phyloP scores from a whole-genome alignment of 2,329 filamentous ascomycete species.

The Fusarium falciforme region DNA sequence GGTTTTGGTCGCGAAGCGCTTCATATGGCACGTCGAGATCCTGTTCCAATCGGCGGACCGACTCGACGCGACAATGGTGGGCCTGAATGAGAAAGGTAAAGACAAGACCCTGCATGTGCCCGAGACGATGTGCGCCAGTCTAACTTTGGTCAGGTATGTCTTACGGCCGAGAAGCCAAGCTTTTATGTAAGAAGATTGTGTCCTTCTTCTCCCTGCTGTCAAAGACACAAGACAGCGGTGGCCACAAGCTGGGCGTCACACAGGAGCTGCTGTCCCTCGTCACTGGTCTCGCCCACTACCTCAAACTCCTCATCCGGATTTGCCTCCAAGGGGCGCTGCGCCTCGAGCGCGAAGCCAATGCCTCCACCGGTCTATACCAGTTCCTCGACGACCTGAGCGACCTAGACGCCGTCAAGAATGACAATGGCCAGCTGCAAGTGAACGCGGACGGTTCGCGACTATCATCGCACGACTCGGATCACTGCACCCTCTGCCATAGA shows the following conservation, averaged over 20 bases:
- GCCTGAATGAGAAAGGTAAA: slow-evolving; percentile 80
- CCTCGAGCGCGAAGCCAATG: slow-evolving; percentile 85
- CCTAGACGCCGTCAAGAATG: slow-evolving; percentile 80
- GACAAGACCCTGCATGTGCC: slow-evolving; percentile 41
- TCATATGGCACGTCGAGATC: slow-evolving; percentile 95
- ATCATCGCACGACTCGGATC: slow-evolving; percentile 82
- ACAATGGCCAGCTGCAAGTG: slow-evolving; percentile 76
- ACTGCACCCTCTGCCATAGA: slow-evolving; percentile 83
- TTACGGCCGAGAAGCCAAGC: slow-evolving; percentile 95
- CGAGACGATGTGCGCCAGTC: not conserved
- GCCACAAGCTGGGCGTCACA: slow-evolving; percentile 91
- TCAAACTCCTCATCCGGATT: slow-evolving; percentile 97
- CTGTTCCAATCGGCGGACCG: slow-evolving; percentile 90
- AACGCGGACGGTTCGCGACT: slow-evolving; percentile 74
- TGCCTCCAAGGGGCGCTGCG: slow-evolving; percentile 93
- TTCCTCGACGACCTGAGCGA: slow-evolving; percentile 88
- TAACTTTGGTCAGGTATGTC: slow-evolving; percentile 72
- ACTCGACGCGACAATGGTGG: slow-evolving; percentile 78
- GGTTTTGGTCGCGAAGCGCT: slow-evolving; percentile 92
- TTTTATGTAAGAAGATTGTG: slow-evolving; percentile 99
- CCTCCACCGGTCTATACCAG: slow-evolving; percentile 78
- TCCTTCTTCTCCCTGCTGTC: slow-evolving; percentile 96
- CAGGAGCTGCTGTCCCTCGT: slow-evolving; percentile 98
- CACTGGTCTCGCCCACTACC: slow-evolving; percentile 94
- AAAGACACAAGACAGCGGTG: slow-evolving; percentile 92